These are phyloP conservation scores for Zymoseptoria pseudotritici DNA, from an alignment of 2,329 filamentous ascomycete species.

Conservation along the genomic window DNA sequence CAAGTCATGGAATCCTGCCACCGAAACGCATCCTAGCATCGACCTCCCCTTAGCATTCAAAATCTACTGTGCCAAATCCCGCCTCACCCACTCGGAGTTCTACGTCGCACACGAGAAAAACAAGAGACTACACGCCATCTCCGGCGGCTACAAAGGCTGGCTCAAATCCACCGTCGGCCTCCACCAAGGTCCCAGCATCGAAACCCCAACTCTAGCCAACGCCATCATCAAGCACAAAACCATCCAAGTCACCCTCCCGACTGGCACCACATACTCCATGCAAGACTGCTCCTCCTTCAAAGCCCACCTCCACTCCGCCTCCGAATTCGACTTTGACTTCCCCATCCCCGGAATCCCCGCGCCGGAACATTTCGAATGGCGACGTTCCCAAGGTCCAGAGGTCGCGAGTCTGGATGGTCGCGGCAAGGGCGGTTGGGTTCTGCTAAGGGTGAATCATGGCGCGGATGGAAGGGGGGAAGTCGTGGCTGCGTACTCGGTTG, in stretches of 20 bases:
- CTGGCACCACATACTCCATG: not conserved
- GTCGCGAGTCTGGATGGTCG: not conserved
- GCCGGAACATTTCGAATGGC: not conserved
- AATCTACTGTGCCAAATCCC: not conserved
- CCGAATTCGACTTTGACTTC: not conserved
- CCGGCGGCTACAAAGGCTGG: not conserved
- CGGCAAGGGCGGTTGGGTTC: not conserved
- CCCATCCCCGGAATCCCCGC: not conserved
- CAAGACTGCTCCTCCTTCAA: not conserved
- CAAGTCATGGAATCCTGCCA: not conserved
- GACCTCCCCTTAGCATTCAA: not conserved
- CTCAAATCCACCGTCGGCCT: not conserved
- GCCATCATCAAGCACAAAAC: not conserved
- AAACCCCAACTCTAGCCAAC: not conserved
- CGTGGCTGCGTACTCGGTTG: not conserved
- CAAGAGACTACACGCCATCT: not conserved
- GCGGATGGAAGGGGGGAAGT: not conserved
- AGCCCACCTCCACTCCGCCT: not conserved
- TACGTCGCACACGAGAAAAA: not conserved
- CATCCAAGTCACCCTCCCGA: not conserved
- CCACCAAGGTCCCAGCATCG: not conserved
- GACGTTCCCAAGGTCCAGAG: not conserved
- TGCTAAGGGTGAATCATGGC: not conserved
- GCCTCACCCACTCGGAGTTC: not conserved
- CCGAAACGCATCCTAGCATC: not conserved